phyloP scores from a whole-genome alignment of 2,329 filamentous ascomycete genomes.

The Rutstroemia sp. region DNA sequence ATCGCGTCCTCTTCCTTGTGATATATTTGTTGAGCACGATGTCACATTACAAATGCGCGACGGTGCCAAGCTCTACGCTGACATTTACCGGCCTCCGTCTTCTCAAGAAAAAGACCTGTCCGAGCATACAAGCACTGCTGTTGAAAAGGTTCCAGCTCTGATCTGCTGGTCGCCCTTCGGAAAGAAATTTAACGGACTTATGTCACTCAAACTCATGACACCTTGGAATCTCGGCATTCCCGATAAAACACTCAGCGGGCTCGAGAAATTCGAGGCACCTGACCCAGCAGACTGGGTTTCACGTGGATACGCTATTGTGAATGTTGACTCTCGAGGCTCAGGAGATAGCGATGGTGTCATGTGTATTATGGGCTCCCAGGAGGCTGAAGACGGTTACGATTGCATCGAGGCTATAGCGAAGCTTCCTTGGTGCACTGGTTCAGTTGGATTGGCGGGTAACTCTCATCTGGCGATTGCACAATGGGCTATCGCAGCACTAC shows the following conservation, averaged over 20 bases:
- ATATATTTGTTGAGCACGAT: too few species aligned
- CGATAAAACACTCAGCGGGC: conserved; percentile 5
- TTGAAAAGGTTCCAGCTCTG: too few species aligned
- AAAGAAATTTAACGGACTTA: not conserved
- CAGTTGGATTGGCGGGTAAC: conserved; percentile 22
- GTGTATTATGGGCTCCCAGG: not conserved
- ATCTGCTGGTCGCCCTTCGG: not conserved
- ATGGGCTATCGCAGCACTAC: conserved; percentile 21
- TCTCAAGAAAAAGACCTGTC: too few species aligned
- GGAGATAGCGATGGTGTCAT: conserved; percentile 17
- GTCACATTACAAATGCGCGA: too few species aligned
- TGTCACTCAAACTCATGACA: not conserved
- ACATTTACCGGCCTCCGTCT: too few species aligned
- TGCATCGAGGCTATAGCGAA: conserved; percentile 20
- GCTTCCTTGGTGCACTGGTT: conserved; percentile 23
- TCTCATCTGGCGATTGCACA: conserved; percentile 22
- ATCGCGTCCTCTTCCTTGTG: too few species aligned
- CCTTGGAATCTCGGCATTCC: conserved; percentile 11
- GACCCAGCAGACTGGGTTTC: conserved; percentile 23
- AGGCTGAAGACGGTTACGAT: conserved; percentile 22
- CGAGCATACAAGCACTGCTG: too few species aligned
- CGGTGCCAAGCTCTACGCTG: too few species aligned
- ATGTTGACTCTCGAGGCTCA: conserved; percentile 18
- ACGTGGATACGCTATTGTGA: conserved; percentile 22
- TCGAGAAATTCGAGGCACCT: conserved; percentile 21